Conservation (phyloP, 345 rosid genomes). For the Rhizophora apiculata region DNA sequence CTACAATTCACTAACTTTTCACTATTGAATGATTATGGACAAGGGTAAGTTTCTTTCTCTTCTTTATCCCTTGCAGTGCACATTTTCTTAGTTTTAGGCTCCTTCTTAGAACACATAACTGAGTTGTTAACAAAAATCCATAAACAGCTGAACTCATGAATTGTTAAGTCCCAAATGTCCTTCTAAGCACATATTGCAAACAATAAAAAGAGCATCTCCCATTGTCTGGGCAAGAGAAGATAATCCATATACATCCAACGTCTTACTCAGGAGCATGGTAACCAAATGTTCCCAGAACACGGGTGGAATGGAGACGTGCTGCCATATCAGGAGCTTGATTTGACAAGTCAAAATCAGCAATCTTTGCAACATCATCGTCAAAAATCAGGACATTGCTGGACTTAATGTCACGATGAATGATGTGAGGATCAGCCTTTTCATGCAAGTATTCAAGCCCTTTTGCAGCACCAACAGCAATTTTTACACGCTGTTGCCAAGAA, state of each 20-base stretch:
- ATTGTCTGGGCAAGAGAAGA: not conserved
- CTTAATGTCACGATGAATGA: slow-evolving; percentile 80
- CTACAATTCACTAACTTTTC: slow-evolving; percentile 5
- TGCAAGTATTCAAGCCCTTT: slow-evolving; percentile 93
- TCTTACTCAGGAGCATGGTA: slow-evolving; percentile 97
- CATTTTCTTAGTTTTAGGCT: slow-evolving; percentile 2
- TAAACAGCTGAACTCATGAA: not conserved
- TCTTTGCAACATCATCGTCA: slow-evolving; percentile 77
- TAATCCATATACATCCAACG: slow-evolving; percentile 8
- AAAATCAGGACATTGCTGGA: slow-evolving; percentile 84
- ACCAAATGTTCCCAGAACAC: slow-evolving; percentile 92
- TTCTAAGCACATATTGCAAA: not conserved
- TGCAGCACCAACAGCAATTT: slow-evolving; percentile 84
- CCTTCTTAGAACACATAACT: slow-evolving; percentile 1
- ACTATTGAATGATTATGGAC: not conserved
- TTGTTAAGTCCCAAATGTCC: not conserved
- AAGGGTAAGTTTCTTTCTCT: not conserved
- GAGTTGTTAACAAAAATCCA: not conserved
- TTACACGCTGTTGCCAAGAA: slow-evolving; percentile 82
- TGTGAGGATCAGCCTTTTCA: slow-evolving; percentile 70
- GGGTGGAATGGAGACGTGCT: slow-evolving; percentile 90
- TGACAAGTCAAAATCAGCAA: slow-evolving; percentile 89
- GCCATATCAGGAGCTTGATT: slow-evolving; percentile 91
- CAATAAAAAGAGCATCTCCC: not conserved
- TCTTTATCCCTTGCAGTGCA: slow-evolving; percentile 3